Evolutionary conservation across 192 early-diverging fungal genomes (phyloP).

Genomic region (Coemansia umbellata): DNA sequence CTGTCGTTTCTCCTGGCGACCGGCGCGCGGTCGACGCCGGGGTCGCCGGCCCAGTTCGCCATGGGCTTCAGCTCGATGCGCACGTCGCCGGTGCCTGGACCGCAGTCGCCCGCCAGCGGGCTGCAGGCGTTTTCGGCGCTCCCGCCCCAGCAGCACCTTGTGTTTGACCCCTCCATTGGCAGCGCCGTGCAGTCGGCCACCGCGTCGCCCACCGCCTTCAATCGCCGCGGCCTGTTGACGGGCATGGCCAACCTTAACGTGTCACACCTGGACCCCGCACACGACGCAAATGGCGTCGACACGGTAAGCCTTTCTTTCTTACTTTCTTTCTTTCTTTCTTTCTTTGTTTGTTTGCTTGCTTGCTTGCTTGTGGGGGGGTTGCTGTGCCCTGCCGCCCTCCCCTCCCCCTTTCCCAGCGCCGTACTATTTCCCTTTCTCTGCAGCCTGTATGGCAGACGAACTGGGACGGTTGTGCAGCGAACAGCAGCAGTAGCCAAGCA

Average conservation of each 20-base stretch:
- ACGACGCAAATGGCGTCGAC: neutral
- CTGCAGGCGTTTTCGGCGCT: neutral
- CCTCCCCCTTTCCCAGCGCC: neutral
- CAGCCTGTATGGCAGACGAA: no score
- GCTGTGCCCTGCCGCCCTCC: neutral
- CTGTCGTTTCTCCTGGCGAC: constrained; percentile 19
- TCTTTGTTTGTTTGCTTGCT: constrained; percentile 10
- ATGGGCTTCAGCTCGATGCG: constrained; percentile 42
- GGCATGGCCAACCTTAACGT: constrained; percentile 45
- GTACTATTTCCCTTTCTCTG: no score
- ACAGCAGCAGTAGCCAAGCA: no score
- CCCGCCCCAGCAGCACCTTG: neutral
- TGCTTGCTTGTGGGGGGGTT: no score
- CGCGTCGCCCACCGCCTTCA: constrained; percentile 19
- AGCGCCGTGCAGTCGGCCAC: constrained; percentile 47
- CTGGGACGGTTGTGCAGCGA: no score
- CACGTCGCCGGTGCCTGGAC: constrained; percentile 27
- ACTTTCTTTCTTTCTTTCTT: neutral
- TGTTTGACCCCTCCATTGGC: constrained; percentile 15
- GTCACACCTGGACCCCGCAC: constrained; percentile 38
- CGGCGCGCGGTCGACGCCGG: constrained; percentile 30
- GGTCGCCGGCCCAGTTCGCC: constrained; percentile 24
- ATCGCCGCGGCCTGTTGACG: constrained; percentile 18
- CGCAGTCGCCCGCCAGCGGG: constrained; percentile 22
- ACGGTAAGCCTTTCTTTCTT: neutral